Evolutionary conservation across 306 rosid species (phyloP), one percentile per base, ranked within the genome.

Genomic region (Gastrolobium villosum): DNA sequence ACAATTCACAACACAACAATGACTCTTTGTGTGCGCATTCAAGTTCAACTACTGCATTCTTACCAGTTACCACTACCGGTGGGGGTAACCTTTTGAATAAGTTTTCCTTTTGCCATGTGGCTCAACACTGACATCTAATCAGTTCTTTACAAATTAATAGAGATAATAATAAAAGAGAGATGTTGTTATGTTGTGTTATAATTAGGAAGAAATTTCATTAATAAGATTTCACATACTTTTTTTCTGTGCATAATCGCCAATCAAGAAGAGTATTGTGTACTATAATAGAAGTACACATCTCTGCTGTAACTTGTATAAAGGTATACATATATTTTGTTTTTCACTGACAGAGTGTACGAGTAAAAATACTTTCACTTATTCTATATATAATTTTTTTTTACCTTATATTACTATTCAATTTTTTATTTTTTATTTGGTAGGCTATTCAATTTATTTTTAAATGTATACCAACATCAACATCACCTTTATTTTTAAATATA

Each of bases 61-160:
- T 53, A 30, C 49, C 39, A 20, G 26, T 57, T 75, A 52, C 65
- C 48, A 37, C 34, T 65, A 60, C 75, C 54, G 11, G 39, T 20
- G 69, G 60, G 66, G 34, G 7, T 64, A 35, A 78, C 57, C 70
- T 59, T 43, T 45, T 76, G 64, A 72, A 15, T 20, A 30, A 36
- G 7, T 67, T 43, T 60, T 26, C 72, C 43, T 63, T 40, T 74
- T 55, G 60, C 66, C 86, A 68, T 69, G 72, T 81, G 88, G 13
- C 49, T 67, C 78, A 5, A 74, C 40, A 15, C 72, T 61, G 36
- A 45, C 81, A 68, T 0, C 76, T 57, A 32, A 45, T 54, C 44
- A 30, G 3, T 8, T 28, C 0, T 53, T 26, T 52, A 10, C 14
- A 52, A 48, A 11, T 15, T 55, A 41, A 13, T 9, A 15, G 26